phyloP scores from a whole-genome alignment of 2,329 filamentous ascomycete genomes.

The Xylaria sp. region DNA sequence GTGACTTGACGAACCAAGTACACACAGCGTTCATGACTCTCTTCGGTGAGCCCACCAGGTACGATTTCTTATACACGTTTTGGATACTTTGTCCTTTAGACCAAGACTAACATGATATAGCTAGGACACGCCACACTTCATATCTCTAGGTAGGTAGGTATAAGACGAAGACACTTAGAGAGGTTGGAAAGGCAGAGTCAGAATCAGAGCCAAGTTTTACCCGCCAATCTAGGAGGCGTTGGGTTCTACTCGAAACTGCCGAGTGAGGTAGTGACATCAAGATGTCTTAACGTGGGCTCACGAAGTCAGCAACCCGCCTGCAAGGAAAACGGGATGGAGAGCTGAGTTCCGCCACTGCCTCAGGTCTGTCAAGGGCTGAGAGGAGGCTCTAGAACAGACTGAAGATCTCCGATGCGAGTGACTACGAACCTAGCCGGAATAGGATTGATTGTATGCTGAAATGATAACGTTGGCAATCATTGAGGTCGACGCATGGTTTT shows the following conservation, averaged over 20 bases:
- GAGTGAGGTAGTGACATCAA: neutral
- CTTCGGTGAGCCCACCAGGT: slow-evolving; percentile 59
- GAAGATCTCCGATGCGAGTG: neutral
- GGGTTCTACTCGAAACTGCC: neutral
- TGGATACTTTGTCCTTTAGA: neutral
- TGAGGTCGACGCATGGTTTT: neutral
- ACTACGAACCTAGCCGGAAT: neutral
- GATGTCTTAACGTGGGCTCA: neutral
- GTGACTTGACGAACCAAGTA: slow-evolving; percentile 87
- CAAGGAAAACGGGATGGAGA: neutral
- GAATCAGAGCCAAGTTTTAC: neutral
- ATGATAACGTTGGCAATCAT: neutral
- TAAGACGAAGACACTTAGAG: neutral
- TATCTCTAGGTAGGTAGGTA: slow-evolving; percentile 4
- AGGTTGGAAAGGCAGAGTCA: neutral
- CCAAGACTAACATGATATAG: slow-evolving; percentile 4
- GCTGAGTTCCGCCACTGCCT: neutral
- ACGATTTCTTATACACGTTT: slow-evolving; percentile 1
- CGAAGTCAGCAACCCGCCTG: neutral
- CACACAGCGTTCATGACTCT: slow-evolving; percentile 73
- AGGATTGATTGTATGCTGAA: neutral
- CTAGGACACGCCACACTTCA: slow-evolving; percentile 6
- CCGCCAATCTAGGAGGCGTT: neutral
- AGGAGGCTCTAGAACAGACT: neutral
- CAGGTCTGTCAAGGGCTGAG: neutral